Conservation (phyloP, 768 basidiomycete genomes). For the Tremella yokohamensis region DNA sequence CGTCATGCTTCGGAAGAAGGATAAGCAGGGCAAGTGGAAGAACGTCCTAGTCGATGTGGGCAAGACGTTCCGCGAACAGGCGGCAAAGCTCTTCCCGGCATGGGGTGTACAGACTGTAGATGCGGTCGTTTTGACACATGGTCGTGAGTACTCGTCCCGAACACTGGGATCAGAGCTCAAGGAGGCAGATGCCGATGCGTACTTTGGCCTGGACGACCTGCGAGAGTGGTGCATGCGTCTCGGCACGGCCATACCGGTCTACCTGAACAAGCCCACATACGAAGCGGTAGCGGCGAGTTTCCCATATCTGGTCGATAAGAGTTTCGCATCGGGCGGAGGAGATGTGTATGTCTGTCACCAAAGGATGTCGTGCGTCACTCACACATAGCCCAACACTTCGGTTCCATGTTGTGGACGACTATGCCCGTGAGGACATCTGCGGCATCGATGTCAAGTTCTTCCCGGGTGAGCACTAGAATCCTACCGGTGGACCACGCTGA, state of each 20-base stretch:
- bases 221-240: constrained; percentile 55
- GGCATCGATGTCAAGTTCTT: constrained; percentile 48
- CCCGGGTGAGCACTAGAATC: not conserved
- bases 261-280: constrained; percentile 32
- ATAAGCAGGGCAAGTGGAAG: constrained; percentile 59
- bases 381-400: constrained; percentile 54
- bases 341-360: constrained; percentile 33
- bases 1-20: constrained; percentile 58
- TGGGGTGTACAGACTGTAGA: constrained; percentile 69
- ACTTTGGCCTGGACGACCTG: constrained; percentile 86
- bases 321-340: constrained; percentile 60
- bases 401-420: constrained; percentile 76
- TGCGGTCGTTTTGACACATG: constrained; percentile 77
- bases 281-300: constrained; percentile 56
- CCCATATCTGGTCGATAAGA: constrained; percentile 66
- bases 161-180: not conserved
- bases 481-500: no score
- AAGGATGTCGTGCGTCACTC: constrained; percentile 40
- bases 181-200: constrained; percentile 56
- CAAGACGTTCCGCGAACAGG: constrained; percentile 64
- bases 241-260: constrained; percentile 33
- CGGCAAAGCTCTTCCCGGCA: constrained; percentile 58
- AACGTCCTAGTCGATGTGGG: constrained; percentile 80
- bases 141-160: constrained; percentile 55
- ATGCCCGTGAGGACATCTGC: constrained; percentile 64